A percentile compares a stretch with the other conserved stretches of the same genome.
Conservation (phyloP, 1,139 yeast genomes). For the Hemisphaericaspora xylanilytica region DNA sequence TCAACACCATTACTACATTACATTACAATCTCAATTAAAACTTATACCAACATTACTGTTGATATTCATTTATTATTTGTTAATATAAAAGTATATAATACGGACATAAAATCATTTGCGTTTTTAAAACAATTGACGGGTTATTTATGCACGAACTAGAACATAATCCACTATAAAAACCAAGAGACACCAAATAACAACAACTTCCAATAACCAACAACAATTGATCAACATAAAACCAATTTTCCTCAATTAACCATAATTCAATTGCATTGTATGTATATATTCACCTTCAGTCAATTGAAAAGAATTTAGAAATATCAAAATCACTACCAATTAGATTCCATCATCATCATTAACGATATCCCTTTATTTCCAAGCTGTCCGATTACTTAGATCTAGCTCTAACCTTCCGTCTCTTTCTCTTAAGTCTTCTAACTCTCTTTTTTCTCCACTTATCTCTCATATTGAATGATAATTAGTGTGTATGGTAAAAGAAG, state of each 20-base stretch:
- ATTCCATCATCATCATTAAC: neutral
- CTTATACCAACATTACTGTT: constrained; percentile 1
- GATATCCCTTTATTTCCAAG: neutral
- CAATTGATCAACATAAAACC: neutral
- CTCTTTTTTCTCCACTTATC: constrained; percentile 99
- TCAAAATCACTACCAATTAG: neutral
- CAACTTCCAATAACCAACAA: constrained; percentile 1
- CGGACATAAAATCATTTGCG: constrained; percentile 5
- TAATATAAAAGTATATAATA: constrained; percentile 1
- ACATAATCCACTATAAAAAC: constrained; percentile 1
- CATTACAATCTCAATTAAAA: too few species aligned
- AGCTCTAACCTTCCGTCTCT: constrained; percentile 99
- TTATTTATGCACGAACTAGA: constrained; percentile 6
- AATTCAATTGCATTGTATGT: neutral
- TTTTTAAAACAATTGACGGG: neutral
- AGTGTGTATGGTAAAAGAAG: constrained; percentile 20
- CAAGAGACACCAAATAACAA: too few species aligned
- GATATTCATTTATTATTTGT: constrained; percentile 3
- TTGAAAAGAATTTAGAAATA: neutral
- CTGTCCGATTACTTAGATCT: constrained; percentile 87
- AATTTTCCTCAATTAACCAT: too few species aligned
- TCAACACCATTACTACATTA: too few species aligned
- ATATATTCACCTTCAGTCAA: neutral
- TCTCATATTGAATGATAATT: constrained; percentile 60
- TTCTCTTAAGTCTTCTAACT: constrained; percentile 99